Evolutionary conservation across 2,329 filamentous ascomycete species (phyloP).

Genomic region (Fusarium anguioides): DNA sequence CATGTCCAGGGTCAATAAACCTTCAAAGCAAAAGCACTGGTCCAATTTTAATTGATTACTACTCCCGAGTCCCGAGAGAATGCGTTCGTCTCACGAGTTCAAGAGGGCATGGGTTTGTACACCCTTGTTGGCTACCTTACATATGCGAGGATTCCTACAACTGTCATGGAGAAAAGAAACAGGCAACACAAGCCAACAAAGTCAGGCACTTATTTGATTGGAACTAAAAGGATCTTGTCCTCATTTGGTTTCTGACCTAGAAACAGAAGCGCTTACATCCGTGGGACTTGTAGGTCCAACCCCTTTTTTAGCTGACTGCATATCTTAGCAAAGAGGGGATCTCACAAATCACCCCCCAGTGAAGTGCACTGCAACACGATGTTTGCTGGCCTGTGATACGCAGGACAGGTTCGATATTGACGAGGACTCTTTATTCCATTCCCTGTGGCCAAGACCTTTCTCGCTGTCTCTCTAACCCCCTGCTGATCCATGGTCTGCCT

Average conservation of each 20-base stretch:
- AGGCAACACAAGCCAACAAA: constrained; percentile 1
- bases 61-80: background rate
- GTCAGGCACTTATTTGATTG: constrained; percentile 28
- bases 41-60: constrained; percentile 1
- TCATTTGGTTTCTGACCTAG: constrained; percentile 17
- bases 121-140: constrained; percentile 21
- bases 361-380: constrained; percentile 8
- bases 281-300: constrained; percentile 13
- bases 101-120: constrained; percentile 21
- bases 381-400: constrained; percentile 27
- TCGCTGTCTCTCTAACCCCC: constrained; percentile 11
- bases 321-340: constrained; percentile 7
- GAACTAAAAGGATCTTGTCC: constrained; percentile 7
- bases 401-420: constrained; percentile 17
- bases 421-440: constrained; percentile 25
- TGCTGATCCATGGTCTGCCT: constrained; percentile 16
- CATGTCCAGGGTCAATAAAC: constrained; percentile 16
- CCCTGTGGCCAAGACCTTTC: constrained; percentile 24
- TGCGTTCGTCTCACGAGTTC: background rate
- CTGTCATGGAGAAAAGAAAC: background rate
- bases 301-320: constrained; percentile 27
- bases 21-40: constrained; percentile 1
- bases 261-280: constrained; percentile 30
- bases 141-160: too few species aligned
- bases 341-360: constrained; percentile 8